Evolutionary conservation across 2,329 filamentous ascomycete genomes (phyloP).

Genomic region (Aureobasidium mangrovei): DNA sequence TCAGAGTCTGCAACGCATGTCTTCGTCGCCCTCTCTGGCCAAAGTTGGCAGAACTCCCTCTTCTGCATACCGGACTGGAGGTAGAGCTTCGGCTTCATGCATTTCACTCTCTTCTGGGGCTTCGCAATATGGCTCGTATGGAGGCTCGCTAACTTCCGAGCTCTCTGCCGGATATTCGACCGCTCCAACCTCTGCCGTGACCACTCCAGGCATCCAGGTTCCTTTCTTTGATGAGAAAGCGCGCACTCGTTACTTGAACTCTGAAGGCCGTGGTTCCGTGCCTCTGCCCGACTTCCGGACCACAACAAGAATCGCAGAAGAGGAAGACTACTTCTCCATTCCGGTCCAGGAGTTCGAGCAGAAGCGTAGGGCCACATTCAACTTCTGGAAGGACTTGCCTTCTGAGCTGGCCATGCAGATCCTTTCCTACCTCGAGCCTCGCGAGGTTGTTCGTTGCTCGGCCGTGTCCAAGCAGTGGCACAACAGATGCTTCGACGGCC

Average conservation of each 20-base stretch:
- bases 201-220: constrained; percentile 37
- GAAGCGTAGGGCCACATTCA: constrained; percentile 38
- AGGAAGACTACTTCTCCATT: constrained; percentile 24
- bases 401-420: constrained; percentile 73
- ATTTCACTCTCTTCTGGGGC: constrained; percentile 49
- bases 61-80: constrained; percentile 54
- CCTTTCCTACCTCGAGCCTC: constrained; percentile 66
- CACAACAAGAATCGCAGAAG: constrained; percentile 30
- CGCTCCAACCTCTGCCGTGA: constrained; percentile 45
- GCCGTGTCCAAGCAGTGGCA: constrained; percentile 71
- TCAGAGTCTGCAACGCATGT: constrained; percentile 68
- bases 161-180: constrained; percentile 49
- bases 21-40: constrained; percentile 66
- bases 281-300: constrained; percentile 57
- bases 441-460: constrained; percentile 71
- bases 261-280: constrained; percentile 45
- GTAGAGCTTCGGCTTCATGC: constrained; percentile 57
- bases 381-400: constrained; percentile 76
- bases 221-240: constrained; percentile 45
- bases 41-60: constrained; percentile 56
- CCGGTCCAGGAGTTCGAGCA: constrained; percentile 21
- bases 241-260: constrained; percentile 39
- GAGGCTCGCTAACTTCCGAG: constrained; percentile 36
- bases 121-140: constrained; percentile 42
- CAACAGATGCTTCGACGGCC: constrained; percentile 82